Evolutionary conservation across 2,329 filamentous ascomycete species (phyloP).

Genomic region (Exophiala lecanii-corni): DNA sequence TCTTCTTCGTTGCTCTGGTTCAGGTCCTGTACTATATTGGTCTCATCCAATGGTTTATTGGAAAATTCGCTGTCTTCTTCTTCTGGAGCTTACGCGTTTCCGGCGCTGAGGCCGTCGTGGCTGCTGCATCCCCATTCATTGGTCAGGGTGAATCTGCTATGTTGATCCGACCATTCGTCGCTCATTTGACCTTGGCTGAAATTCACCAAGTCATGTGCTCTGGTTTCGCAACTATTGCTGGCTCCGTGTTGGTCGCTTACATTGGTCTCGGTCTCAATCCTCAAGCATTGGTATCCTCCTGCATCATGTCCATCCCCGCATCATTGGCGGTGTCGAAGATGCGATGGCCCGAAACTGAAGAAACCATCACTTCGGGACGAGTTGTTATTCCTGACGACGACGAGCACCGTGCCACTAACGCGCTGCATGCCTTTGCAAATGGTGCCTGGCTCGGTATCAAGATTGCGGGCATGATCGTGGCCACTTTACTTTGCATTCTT

Average conservation of each 20-base stretch:
- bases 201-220: slow-evolving; percentile 90
- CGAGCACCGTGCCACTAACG: slow-evolving; percentile 71
- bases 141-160: slow-evolving; percentile 92
- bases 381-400: slow-evolving; percentile 77
- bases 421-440: slow-evolving; percentile 77
- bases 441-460: slow-evolving; percentile 82
- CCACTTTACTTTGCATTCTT: slow-evolving; percentile 78
- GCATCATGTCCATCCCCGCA: slow-evolving; percentile 92
- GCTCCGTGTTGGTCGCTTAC: slow-evolving; percentile 80
- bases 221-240: slow-evolving; percentile 88
- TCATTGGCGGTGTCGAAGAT: slow-evolving; percentile 86
- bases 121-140: slow-evolving; percentile 87
- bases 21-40: slow-evolving; percentile 79
- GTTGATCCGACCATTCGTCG: slow-evolving; percentile 81
- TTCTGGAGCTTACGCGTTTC: slow-evolving; percentile 86
- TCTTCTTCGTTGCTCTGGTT: slow-evolving; percentile 93
- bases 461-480: slow-evolving; percentile 77
- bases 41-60: slow-evolving; percentile 81
- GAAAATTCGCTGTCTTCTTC: slow-evolving; percentile 84
- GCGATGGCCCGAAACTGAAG: slow-evolving; percentile 82
- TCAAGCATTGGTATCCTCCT: slow-evolving; percentile 81
- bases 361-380: slow-evolving; percentile 75
- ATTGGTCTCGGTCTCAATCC: slow-evolving; percentile 77
- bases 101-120: slow-evolving; percentile 88
- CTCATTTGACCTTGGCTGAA: slow-evolving; percentile 80